Conservation (phyloP, 116 monocot species). For the Zostera marina region DNA sequence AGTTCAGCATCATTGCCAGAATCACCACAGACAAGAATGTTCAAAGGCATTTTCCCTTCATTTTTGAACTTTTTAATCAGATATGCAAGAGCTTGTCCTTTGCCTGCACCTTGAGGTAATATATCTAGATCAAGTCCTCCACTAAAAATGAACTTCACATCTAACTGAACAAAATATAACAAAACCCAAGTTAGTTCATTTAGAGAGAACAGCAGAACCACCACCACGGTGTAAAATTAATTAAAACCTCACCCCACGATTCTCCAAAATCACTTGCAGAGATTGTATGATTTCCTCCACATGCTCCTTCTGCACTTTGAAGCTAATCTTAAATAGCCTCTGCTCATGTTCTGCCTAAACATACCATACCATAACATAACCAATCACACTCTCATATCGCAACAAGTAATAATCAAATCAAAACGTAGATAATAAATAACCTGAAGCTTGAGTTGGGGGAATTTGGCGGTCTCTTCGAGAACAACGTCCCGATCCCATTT, state of each 20-base stretch:
- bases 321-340: slow-evolving; percentile 84
- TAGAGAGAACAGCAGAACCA: background rate
- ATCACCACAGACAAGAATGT: slow-evolving; percentile 84
- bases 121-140: slow-evolving; percentile 66
- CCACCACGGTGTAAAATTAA: background rate
- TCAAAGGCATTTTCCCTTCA: slow-evolving; percentile 38
- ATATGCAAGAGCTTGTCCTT: slow-evolving; percentile 87
- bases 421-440: slow-evolving; percentile 1
- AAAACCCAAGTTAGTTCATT: background rate
- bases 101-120: slow-evolving; percentile 81
- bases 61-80: slow-evolving; percentile 56
- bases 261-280: slow-evolving; percentile 25
- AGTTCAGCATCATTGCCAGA: slow-evolving; percentile 95
- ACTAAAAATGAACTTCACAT: slow-evolving; percentile 89
- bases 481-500: slow-evolving; percentile 63
- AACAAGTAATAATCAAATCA: background rate
- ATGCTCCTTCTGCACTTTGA: slow-evolving; percentile 47
- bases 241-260: slow-evolving; percentile 37
- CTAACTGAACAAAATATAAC: slow-evolving; percentile 23
- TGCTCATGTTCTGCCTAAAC: slow-evolving; percentile 64
- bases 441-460: slow-evolving; percentile 36
- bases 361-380: background rate
- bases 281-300: slow-evolving; percentile 46
- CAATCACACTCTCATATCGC: background rate
- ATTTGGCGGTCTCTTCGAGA: slow-evolving; percentile 60